phyloP scores from a whole-genome alignment of 768 basidiomycete species.

The Glaciozyma martinii region DNA sequence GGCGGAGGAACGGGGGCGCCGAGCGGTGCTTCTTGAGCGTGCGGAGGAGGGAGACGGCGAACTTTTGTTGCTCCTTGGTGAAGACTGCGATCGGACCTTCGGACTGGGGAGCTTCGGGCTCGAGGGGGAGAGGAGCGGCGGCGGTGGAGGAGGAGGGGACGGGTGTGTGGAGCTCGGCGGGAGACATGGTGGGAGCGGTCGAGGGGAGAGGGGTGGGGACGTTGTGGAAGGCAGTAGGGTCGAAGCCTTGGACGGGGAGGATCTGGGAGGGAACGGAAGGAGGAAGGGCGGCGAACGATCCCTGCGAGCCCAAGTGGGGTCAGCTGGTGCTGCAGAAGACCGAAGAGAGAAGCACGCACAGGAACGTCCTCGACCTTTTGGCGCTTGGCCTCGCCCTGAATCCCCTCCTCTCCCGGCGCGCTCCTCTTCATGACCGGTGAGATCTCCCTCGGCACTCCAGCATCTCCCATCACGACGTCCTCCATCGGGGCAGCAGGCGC shows the following conservation, averaged over 20 bases:
- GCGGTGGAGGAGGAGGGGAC: not conserved
- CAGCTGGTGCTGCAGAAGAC: not conserved
- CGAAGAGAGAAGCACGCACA: not conserved
- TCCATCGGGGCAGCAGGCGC: not conserved
- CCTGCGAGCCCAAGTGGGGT: slow-evolving; percentile 2
- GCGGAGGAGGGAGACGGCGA: slow-evolving; percentile 65
- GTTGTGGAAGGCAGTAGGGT: not conserved
- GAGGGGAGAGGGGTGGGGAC: not conserved
- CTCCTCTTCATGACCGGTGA: not conserved
- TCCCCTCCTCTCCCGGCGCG: not conserved
- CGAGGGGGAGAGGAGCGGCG: not conserved
- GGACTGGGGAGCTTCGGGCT: not conserved
- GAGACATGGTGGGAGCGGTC: slow-evolving; percentile 17
- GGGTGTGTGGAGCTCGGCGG: slow-evolving; percentile 17
- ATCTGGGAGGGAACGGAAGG: slow-evolving; percentile 6
- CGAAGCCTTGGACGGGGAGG: slow-evolving; percentile 1
- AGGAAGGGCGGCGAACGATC: slow-evolving; percentile 8
- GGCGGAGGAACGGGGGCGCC: slow-evolving; percentile 65
- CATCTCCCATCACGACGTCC: not conserved
- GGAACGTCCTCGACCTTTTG: slow-evolving; percentile 15
- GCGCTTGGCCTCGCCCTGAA: slow-evolving; percentile 25
- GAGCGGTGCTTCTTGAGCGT: slow-evolving; percentile 80
- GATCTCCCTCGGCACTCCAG: not conserved
- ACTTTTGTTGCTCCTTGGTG: slow-evolving; percentile 64
- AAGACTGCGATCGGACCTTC: slow-evolving; percentile 37